phyloP scores from a whole-genome alignment of 164 flowering plant genomes.

The Vitis amurensis region DNA sequence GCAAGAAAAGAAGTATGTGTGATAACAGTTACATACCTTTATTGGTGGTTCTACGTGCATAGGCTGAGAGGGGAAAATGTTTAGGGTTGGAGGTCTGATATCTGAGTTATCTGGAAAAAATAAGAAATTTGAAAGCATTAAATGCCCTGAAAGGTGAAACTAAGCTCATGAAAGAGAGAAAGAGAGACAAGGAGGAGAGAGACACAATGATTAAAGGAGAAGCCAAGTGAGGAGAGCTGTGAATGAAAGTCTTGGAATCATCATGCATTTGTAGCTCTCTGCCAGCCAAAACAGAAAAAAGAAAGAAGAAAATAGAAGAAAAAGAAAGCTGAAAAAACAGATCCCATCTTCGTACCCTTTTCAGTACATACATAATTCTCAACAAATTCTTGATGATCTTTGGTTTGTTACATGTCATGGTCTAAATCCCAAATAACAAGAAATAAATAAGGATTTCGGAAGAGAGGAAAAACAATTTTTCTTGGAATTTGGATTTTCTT shows the following conservation, averaged over 20 bases:
- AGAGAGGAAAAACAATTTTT: background rate
- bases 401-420: constrained; percentile 25
- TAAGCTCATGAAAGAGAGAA: too few relatives aligned
- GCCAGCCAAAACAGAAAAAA: constrained; percentile 23
- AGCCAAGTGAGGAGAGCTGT: constrained; percentile 6
- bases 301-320: constrained; percentile 4
- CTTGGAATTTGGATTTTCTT: background rate
- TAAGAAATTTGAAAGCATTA: constrained; percentile 11
- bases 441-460: constrained; percentile 1
- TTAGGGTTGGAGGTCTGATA: constrained; percentile 91
- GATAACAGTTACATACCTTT: constrained; percentile 29
- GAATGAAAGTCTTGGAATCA: constrained; percentile 14
- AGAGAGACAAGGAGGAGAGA: constrained; percentile 6
- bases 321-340: constrained; percentile 8
- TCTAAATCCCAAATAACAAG: constrained; percentile 12
- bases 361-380: constrained; percentile 28
- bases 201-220: constrained; percentile 12
- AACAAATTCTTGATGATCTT: constrained; percentile 15
- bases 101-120: constrained; percentile 58
- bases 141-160: background rate
- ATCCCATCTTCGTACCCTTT: constrained; percentile 34
- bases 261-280: constrained; percentile 41
- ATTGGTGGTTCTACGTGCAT: constrained; percentile 89
- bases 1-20: background rate
- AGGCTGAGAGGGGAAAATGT: constrained; percentile 98